Percentiles rank a stretch among this genome's conserved stretches.
Evolutionary conservation across 805 yeast genomes (phyloP).

Genomic region (Candida berthetii): DNA sequence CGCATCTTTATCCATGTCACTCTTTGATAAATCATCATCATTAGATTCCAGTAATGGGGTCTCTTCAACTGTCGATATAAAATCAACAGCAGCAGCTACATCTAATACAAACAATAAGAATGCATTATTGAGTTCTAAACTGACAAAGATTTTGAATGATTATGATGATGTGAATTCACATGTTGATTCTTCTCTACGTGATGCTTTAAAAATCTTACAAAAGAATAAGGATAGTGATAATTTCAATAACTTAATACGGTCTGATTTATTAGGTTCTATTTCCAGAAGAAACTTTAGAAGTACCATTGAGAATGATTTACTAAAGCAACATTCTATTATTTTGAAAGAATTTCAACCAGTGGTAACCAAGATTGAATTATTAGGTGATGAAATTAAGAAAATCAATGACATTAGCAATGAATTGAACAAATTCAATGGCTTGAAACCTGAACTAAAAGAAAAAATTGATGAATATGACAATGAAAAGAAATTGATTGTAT

Average conservation of each 20-base stretch:
- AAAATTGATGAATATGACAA: slow-evolving; percentile 13
- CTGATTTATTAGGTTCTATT: slow-evolving; percentile 48
- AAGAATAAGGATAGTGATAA: slow-evolving; percentile 21
- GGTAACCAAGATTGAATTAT: slow-evolving; percentile 32
- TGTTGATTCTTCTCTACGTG: slow-evolving; percentile 24
- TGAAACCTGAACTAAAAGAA: slow-evolving; percentile 9
- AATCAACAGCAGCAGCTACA: too few relatives aligned
- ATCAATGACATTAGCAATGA: slow-evolving; percentile 11
- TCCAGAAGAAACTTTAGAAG: slow-evolving; percentile 55
- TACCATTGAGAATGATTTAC: slow-evolving; percentile 52
- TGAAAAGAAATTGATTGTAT: slow-evolving; percentile 12
- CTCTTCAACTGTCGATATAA: neutral
- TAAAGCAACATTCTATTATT: slow-evolving; percentile 47
- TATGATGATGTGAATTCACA: slow-evolving; percentile 14
- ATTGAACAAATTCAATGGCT: slow-evolving; percentile 7
- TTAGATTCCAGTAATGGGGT: slow-evolving; percentile 1
- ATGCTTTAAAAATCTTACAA: slow-evolving; percentile 26
- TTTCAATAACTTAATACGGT: slow-evolving; percentile 13
- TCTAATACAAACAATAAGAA: too few relatives aligned
- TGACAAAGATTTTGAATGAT: slow-evolving; percentile 27
- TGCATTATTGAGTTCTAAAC: slow-evolving; percentile 28
- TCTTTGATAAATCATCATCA: slow-evolving; percentile 21
- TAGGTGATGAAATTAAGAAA: slow-evolving; percentile 13
- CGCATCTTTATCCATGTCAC: slow-evolving; percentile 38
- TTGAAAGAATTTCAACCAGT: slow-evolving; percentile 38